Conservation (phyloP, 495 filamentous ascomycete genomes). For the Aspergillus bridgeri region DNA sequence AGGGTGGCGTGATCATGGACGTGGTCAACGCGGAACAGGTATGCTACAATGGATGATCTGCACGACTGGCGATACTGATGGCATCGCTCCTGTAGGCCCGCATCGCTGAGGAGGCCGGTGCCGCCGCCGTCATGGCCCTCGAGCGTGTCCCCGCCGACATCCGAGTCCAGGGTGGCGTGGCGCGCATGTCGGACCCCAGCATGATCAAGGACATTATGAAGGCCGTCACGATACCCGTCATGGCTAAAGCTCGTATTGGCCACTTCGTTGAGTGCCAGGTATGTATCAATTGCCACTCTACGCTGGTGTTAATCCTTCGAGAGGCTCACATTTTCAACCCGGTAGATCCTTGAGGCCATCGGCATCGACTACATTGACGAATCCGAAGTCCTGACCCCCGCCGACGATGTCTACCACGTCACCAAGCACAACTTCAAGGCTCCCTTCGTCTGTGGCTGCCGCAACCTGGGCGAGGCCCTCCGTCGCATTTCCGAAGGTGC, state of each 20-base stretch:
- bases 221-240: constrained; percentile 97
- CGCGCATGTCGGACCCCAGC: constrained; percentile 91
- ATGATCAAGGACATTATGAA: constrained; percentile 98
- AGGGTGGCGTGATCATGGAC: constrained; percentile 99
- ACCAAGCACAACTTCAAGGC: constrained; percentile 78
- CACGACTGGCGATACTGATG: background rate
- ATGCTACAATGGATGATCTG: constrained; percentile 11
- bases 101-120: constrained; percentile 96
- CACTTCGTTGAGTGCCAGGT: constrained; percentile 97
- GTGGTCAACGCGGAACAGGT: constrained; percentile 91
- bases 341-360: constrained; percentile 85
- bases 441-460: constrained; percentile 96
- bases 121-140: constrained; percentile 95
- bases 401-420: constrained; percentile 87
- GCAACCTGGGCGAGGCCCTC: constrained; percentile 91
- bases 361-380: constrained; percentile 98
- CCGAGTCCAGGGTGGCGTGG: constrained; percentile 85
- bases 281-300: constrained; percentile 15
- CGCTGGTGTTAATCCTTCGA: background rate
- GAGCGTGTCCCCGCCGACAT: constrained; percentile 98
- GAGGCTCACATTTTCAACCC: constrained; percentile 8
- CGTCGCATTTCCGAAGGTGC: constrained; percentile 90
- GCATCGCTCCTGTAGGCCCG: constrained; percentile 54
- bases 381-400: constrained; percentile 93
- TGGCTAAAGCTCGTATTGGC: constrained; percentile 98